phyloP scores from a whole-genome alignment of 2,329 filamentous ascomycete species.

The Seiridium cupressi region DNA sequence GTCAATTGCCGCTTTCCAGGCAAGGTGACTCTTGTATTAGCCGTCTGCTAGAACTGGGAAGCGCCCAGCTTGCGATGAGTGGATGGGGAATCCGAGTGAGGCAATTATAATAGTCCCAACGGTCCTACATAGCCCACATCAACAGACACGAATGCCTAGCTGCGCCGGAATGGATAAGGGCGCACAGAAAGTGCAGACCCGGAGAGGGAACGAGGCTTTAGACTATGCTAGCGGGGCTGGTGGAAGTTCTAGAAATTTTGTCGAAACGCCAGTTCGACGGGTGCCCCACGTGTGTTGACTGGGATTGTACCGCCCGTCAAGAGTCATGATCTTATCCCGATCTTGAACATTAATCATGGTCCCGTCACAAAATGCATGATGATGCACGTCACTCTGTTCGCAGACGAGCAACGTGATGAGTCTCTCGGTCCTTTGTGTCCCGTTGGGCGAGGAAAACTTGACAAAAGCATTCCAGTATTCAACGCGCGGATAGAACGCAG shows the following conservation, averaged over 20 bases:
- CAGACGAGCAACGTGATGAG: too few species aligned
- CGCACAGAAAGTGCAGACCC: not conserved
- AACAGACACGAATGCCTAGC: not conserved
- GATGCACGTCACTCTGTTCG: too few species aligned
- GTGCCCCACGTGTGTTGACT: too few species aligned
- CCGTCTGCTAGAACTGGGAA: not conserved
- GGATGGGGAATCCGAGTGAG: not conserved
- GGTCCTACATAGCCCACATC: not conserved
- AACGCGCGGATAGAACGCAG: too few species aligned
- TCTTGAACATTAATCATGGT: too few species aligned
- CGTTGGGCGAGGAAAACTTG: too few species aligned
- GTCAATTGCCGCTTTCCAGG: not conserved
- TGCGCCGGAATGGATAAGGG: not conserved
- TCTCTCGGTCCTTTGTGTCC: too few species aligned
- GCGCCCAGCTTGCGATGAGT: not conserved
- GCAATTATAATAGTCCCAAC: not conserved
- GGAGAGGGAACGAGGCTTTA: not conserved
- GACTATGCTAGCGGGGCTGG: not conserved
- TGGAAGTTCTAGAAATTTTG: not conserved
- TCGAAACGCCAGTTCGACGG: not conserved
- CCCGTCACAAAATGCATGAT: too few species aligned
- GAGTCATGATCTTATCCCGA: too few species aligned
- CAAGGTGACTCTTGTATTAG: not conserved
- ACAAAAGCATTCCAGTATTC: too few species aligned
- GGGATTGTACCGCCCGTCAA: too few species aligned